These are phyloP conservation scores for Gracilariopsis chorda DNA, from an alignment of 23 red algal genomes.

Conservation along the genomic window DNA sequence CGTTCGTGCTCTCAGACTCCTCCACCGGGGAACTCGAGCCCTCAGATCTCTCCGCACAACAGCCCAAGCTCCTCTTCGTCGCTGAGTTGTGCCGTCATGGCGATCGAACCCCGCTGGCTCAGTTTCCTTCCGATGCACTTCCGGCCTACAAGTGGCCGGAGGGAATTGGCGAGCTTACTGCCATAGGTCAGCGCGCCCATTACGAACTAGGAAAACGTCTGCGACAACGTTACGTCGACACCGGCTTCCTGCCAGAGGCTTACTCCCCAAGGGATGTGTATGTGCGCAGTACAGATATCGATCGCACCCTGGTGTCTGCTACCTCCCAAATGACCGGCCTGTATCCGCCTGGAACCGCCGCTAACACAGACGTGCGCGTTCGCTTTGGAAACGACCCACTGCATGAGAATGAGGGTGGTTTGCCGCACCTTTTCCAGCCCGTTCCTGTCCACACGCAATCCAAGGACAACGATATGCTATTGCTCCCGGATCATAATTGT, in stretches of 20 bases:
- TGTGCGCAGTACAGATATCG: conserved; percentile 80
- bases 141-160: conserved; percentile 79
- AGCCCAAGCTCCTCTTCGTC: conserved; percentile 52
- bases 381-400: conserved; percentile 14
- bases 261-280: conserved; percentile 65
- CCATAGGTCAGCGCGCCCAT: conserved; percentile 72
- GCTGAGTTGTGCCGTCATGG: conserved; percentile 95
- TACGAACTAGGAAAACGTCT: conserved; percentile 74
- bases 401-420: conserved; percentile 1
- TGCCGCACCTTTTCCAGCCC: conserved; percentile 67
- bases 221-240: conserved; percentile 64
- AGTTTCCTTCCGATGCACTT: conserved; percentile 75
- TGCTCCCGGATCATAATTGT: conserved; percentile 69
- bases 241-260: conserved; percentile 60
- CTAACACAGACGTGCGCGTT: conserved; percentile 8
- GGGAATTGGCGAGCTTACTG: conserved; percentile 84
- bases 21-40: too few species aligned
- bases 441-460: conserved; percentile 84
- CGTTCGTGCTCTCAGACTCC: too few species aligned
- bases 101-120: conserved; percentile 72
- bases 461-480: conserved; percentile 44
- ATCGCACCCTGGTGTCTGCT: conserved; percentile 91
- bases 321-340: conserved; percentile 74
- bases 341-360: conserved; percentile 53
- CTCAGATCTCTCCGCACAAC: too few species aligned